Evolutionary conservation across 2,329 filamentous ascomycete genomes (phyloP).

Genomic region (Cercospora zeae-maydis): DNA sequence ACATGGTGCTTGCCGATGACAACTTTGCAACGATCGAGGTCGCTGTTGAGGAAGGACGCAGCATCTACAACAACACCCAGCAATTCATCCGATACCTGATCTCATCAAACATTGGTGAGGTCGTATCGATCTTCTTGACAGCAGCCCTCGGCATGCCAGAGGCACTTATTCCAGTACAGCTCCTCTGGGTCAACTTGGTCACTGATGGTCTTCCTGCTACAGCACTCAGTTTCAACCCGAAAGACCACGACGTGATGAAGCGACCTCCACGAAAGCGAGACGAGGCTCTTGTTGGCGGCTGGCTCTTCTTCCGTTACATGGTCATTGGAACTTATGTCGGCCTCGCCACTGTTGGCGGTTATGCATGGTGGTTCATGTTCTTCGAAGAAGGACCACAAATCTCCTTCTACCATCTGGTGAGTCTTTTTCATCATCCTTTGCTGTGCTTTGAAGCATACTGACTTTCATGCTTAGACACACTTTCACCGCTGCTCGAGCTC

Average conservation of each 20-base stretch:
- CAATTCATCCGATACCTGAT: constrained; percentile 99
- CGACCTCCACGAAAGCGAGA: constrained; percentile 86
- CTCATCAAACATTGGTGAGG: constrained; percentile 97
- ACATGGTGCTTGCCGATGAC: constrained; percentile 98
- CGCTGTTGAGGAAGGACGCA: constrained; percentile 92
- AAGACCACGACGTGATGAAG: constrained; percentile 98
- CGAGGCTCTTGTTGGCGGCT: constrained; percentile 86
- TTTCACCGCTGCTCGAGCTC: constrained; percentile 88
- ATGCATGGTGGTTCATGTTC: constrained; percentile 99
- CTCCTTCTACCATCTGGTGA: constrained; percentile 75
- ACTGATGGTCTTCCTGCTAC: constrained; percentile 96
- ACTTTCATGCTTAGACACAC: constrained; percentile 53
- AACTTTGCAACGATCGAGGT: constrained; percentile 98
- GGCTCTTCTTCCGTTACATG: constrained; percentile 97
- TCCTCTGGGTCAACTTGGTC: constrained; percentile 97
- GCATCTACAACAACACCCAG: constrained; percentile 99
- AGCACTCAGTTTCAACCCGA: constrained; percentile 93
- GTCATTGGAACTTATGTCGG: constrained; percentile 95
- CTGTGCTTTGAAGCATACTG: constrained; percentile 4
- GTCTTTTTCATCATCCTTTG: constrained; percentile 24
- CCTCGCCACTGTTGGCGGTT: constrained; percentile 88
- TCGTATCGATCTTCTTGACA: constrained; percentile 97
- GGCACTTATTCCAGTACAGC: constrained; percentile 91
- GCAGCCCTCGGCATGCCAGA: constrained; percentile 96
- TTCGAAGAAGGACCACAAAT: constrained; percentile 88